phyloP scores from a whole-genome alignment of 495 filamentous ascomycete species.

The Neurospora sp. region DNA sequence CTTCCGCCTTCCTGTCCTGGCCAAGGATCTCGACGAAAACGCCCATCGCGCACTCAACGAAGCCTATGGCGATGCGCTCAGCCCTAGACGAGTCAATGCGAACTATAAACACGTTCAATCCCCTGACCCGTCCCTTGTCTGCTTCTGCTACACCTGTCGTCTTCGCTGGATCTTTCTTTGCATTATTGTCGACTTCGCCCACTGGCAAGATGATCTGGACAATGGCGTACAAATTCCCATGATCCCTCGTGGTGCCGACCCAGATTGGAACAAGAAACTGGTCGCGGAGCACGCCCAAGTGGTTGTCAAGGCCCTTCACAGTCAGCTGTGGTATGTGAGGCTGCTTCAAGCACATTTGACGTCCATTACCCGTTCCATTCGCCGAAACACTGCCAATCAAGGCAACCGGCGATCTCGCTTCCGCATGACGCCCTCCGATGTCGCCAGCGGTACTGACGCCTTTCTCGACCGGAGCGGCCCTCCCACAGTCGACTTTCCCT shows the following conservation, averaged over 20 bases:
- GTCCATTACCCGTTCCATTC: slow-evolving; percentile 39
- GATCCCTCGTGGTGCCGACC: slow-evolving; percentile 31
- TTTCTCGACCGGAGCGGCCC: slow-evolving; percentile 40
- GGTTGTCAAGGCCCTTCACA: slow-evolving; percentile 30
- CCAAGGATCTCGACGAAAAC: slow-evolving; percentile 28
- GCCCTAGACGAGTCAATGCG: slow-evolving; percentile 25
- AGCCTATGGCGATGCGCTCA: slow-evolving; percentile 4
- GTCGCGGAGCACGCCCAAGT: slow-evolving; percentile 27
- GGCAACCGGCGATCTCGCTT: slow-evolving; percentile 38
- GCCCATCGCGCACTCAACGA: slow-evolving; percentile 21
- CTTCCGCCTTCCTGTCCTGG: slow-evolving; percentile 36
- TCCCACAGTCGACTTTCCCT: slow-evolving; percentile 39
- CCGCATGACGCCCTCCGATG: slow-evolving; percentile 36
- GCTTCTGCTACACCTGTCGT: slow-evolving; percentile 44
- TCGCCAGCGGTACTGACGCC: slow-evolving; percentile 28
- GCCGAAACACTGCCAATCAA: slow-evolving; percentile 36
- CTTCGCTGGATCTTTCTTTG: slow-evolving; percentile 43
- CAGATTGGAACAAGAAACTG: slow-evolving; percentile 38
- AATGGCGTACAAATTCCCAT: slow-evolving; percentile 40
- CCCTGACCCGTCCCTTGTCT: slow-evolving; percentile 29
- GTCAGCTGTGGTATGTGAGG: slow-evolving; percentile 37
- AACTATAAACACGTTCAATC: slow-evolving; percentile 38
- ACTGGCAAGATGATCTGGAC: slow-evolving; percentile 44
- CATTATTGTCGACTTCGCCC: slow-evolving; percentile 41
- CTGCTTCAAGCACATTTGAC: slow-evolving; percentile 43